These are phyloP conservation scores for Aspergillus conjunctus DNA, from an alignment of 495 filamentous ascomycete genomes.

Conservation along the genomic window DNA sequence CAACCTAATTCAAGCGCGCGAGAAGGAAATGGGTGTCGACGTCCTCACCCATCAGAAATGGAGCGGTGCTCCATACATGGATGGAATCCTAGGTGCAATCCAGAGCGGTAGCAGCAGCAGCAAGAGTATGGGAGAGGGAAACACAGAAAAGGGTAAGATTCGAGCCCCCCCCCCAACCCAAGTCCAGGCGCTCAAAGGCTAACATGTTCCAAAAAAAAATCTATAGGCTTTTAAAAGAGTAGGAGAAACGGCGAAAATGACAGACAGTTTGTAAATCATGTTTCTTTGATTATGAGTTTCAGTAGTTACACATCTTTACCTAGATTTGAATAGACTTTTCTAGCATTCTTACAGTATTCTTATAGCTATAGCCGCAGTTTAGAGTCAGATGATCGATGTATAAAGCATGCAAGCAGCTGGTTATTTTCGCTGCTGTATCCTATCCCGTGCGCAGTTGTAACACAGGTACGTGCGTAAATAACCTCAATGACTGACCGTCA, in stretches of 20 bases:
- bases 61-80: conserved; percentile 91
- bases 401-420: too few relatives aligned
- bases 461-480: too few relatives aligned
- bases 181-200: neutral
- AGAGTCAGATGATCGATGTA: too few relatives aligned
- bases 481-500: too few relatives aligned
- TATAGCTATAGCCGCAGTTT: too few relatives aligned
- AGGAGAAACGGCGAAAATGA: neutral
- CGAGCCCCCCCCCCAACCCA: neutral
- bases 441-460: too few relatives aligned
- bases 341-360: too few relatives aligned
- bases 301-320: neutral
- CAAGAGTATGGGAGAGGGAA: conserved; percentile 83
- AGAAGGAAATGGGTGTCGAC: conserved; percentile 92
- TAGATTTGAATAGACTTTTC: neutral
- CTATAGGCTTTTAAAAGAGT: conserved; percentile 1
- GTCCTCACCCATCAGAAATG: conserved; percentile 98
- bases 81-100: conserved; percentile 89
- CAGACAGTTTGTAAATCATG: conserved; percentile 2
- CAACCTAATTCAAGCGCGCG: conserved; percentile 78
- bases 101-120: conserved; percentile 85
- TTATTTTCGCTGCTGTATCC: too few relatives aligned
- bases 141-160: conserved; percentile 64
- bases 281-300: neutral
- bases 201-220: neutral